Evolutionary conservation across 306 rosid genomes (phyloP).

Genomic region (Urtica urens): DNA sequence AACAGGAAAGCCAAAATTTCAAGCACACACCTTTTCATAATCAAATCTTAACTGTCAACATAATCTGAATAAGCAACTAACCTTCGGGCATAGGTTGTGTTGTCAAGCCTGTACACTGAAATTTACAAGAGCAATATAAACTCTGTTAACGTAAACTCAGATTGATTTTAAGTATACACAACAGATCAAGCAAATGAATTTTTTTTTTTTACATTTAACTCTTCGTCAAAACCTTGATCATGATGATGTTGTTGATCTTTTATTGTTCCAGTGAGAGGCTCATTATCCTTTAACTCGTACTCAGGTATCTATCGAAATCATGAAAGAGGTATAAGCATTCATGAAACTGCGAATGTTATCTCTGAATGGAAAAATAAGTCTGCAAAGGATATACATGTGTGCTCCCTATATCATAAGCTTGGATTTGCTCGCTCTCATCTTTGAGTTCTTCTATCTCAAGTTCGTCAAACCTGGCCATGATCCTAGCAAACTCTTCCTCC

Average conservation of each 20-base stretch:
- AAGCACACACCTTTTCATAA: background rate
- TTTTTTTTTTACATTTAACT: constrained; percentile 42
- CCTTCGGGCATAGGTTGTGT: constrained; percentile 43
- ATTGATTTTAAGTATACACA: constrained; percentile 8
- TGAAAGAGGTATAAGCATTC: constrained; percentile 4
- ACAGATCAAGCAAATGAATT: constrained; percentile 15
- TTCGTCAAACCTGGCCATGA: constrained; percentile 50
- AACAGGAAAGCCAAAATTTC: background rate
- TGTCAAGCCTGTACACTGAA: constrained; percentile 44
- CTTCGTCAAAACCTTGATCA: constrained; percentile 25
- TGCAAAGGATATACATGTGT: constrained; percentile 22
- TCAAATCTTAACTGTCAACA: background rate
- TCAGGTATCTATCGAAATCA: constrained; percentile 24
- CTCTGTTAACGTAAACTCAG: background rate
- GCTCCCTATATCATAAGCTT: constrained; percentile 24
- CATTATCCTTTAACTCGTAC: constrained; percentile 20
- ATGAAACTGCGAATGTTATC: constrained; percentile 12
- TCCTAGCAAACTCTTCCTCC: constrained; percentile 43
- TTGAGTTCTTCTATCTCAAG: constrained; percentile 77
- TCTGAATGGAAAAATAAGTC: constrained; percentile 14
- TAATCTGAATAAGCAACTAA: constrained; percentile 12
- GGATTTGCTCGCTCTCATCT: constrained; percentile 38
- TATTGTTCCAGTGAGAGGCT: constrained; percentile 12
- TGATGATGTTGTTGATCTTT: constrained; percentile 7
- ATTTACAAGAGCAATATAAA: constrained; percentile 7